Base-by-base conservation (phyloP, 768 basidiomycete genomes). In the Lactarius akahatsu region DNA sequence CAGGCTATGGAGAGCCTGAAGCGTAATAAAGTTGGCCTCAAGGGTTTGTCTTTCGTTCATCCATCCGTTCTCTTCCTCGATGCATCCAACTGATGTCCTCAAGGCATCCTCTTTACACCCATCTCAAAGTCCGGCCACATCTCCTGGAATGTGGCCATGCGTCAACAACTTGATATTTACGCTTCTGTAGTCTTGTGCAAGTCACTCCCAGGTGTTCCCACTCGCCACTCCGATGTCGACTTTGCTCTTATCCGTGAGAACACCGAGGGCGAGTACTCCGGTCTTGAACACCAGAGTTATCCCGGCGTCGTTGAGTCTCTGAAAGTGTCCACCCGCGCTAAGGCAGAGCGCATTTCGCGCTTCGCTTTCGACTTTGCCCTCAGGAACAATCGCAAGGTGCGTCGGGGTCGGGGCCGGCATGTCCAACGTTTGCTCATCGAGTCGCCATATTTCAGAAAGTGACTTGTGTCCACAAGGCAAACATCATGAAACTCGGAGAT, bases 401-500 rank as follows among this genome's bases (percentile, higher is more conserved):
- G 80, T 45, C n/a, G 23, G 23, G 57, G 40, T 66, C 73, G 34
- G 69, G 40, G 56, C 10, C 63, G 9, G 18, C 23, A 32, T 45
- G 61, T 68, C 57, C 2, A 72, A 34, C 30, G 58, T 58, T 26
- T 23, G 15, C 15, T 57, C 26, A 13, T 61, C 20, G 32, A 52
- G 10, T 56, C 20, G 4, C n/a, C 41, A 36, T 57, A 2, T 15
- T 52, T 28, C 60, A 96, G 94, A 98, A 96, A 91, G 96, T 99
- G 71, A 99, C 97, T 50, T 98, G 96, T 75, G 95, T 99, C 55
- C 97, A 99, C 87, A 99, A 99, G 80, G 97, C 97, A 73, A 98
- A 98, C 83, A 99, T 99, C 83, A 99, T 99, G 97, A 99, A 99
- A 79, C 89, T 98, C 72, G 96, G 96, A 77, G 97, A 98, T 74